Base-by-base conservation (phyloP, 1,284 basidiomycete species). In the Fomitiporia mediterranea region DNA sequence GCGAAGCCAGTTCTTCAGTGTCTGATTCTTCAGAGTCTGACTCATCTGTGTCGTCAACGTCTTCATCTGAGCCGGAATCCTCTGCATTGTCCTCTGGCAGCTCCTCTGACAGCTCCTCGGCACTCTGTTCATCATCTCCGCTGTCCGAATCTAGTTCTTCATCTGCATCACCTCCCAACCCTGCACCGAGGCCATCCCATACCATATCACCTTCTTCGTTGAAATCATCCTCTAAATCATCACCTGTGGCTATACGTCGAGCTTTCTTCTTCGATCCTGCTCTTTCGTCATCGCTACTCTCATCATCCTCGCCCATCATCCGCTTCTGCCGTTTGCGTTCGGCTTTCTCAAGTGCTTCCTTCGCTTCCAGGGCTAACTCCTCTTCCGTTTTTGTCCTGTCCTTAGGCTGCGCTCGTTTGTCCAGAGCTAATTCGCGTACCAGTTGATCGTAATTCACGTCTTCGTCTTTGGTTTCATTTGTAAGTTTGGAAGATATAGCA, bases 361-460 rank as follows among this genome's bases (percentile, higher is more conserved):
- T 95, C 67, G 92, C 91, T 62, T 97, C 94, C 55, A 89, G 64
- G 1, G 94, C 95, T 11, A 93, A 66, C 69, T 99, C 97, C 63
- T 96, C 94, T 65, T 97, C 96, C 0, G 95, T 97, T 75, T 98
- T 98, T 39, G 94, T 93, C 55, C 97, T 78, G 68, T 99, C 92
- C 67, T 94, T 97, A 1, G 97, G 92, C 66, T 95, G 91, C 6
- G 96, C 91, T 2, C 97, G 83, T 62, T 90, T 84, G 58, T 99
- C 97, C 65, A 95, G 97, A 0, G 89, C 95, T 30, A 99, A 82
- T 63, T 94, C 90, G 37, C 91, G 86, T 2, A 99, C 94, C 63
- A 88, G 87, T 61, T 89, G 86, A 70, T 99, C 97, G 66, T 99
- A 99, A 52, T 76, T 71, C 39, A 74, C 70, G 63, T 88, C 80